Evolutionary conservation across 2,329 filamentous ascomycete species (phyloP).

Genomic region (Phyllosticta citribraziliensis): DNA sequence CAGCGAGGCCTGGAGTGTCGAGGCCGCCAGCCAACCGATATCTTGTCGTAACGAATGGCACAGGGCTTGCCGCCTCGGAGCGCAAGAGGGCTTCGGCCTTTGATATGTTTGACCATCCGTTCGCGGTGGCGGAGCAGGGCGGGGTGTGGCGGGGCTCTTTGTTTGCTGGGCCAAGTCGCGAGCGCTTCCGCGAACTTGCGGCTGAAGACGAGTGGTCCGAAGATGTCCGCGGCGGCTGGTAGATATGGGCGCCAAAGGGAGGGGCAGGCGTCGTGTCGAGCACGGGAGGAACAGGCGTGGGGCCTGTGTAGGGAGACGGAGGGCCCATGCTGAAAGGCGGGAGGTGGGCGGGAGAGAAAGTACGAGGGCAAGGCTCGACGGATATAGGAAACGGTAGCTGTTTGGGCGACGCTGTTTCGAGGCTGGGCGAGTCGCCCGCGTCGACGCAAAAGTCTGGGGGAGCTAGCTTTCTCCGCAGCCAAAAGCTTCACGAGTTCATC

Average conservation of each 20-base stretch:
- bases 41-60: conserved; percentile 40
- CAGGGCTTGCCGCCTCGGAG: conserved; percentile 26
- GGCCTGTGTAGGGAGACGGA: conserved; percentile 4
- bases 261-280: conserved; percentile 6
- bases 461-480: not conserved
- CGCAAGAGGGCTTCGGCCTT: conserved; percentile 1
- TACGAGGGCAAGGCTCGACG: conserved; percentile 1
- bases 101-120: not conserved
- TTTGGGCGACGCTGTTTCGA: not conserved
- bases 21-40: conserved; percentile 42
- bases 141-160: not conserved
- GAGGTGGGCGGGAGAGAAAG: conserved; percentile 5
- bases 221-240: conserved; percentile 7
- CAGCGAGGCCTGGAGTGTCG: conserved; percentile 35
- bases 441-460: not conserved
- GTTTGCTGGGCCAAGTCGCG: conserved; percentile 10
- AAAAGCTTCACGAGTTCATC: not conserved
- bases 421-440: not conserved
- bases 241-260: conserved; percentile 3
- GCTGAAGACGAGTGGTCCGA: conserved; percentile 1
- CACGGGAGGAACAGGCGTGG: conserved; percentile 4
- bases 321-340: not conserved
- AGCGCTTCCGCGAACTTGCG: conserved; percentile 10
- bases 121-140: not conserved
- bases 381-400: not conserved